A percentile compares a stretch with the other conserved stretches of the same genome.
Conservation (phyloP, 208 protist species). For the Trypanosoma caninum region DNA sequence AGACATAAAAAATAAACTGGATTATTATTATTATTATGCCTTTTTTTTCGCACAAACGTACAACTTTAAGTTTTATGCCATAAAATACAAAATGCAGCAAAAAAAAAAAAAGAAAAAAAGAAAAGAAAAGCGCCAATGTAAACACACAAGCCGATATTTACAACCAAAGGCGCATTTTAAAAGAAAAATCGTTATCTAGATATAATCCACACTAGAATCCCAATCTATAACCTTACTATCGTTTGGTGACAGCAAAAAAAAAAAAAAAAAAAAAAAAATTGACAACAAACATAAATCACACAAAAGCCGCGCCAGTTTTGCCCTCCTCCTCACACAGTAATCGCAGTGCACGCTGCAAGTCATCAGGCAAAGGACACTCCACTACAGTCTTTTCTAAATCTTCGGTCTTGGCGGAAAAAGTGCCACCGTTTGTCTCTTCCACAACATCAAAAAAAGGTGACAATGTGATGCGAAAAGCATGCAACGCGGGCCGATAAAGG, state of each 20-base stretch:
- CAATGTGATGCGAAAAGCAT: constrained; percentile 32
- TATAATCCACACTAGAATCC: too few species aligned
- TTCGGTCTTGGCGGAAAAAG: not conserved
- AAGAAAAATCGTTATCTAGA: too few species aligned
- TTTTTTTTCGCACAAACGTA: not conserved
- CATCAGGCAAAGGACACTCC: constrained; percentile 42
- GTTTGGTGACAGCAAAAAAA: too few species aligned
- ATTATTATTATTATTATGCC: not conserved
- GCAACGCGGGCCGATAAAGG: constrained; percentile 31
- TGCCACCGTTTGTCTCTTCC: not conserved
- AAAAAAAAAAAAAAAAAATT: not conserved
- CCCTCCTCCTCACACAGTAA: constrained; percentile 27
- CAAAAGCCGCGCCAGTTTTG: not conserved
- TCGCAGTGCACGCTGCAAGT: constrained; percentile 49
- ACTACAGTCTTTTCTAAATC: constrained; percentile 36
- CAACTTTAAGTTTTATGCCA: too few species aligned
- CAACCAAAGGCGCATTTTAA: too few species aligned
- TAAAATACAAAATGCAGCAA: too few species aligned
- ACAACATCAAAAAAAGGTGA: not conserved
- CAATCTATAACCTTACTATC: too few species aligned
- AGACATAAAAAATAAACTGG: not conserved
- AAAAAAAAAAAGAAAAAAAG: not conserved
- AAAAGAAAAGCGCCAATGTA: too few species aligned
- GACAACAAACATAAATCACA: not conserved
- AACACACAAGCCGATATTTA: too few species aligned